Base-by-base conservation (phyloP, 805 yeast genomes). In the Candida cerambycidarum region DNA sequence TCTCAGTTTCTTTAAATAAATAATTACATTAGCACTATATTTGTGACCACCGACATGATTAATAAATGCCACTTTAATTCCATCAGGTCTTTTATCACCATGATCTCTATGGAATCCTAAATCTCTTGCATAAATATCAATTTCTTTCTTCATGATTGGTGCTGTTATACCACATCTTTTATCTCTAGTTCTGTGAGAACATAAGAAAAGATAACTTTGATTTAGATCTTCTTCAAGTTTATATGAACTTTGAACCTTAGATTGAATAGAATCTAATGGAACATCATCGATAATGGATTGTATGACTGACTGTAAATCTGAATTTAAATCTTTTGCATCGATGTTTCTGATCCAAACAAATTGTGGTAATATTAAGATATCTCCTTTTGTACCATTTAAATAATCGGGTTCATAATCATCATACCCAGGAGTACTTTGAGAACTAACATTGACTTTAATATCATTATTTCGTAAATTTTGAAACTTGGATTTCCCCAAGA, bases 21-120 rank as follows among this genome's bases (percentile, higher is more conserved):
- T 78, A 39, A 89, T 73, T 3, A 88, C 85, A 60, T 92, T 92
- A 2, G 97, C 97, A 1, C 93, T 89, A 63, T 72, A 93, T 62
- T 93, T 93, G 65, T 92, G 99, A 4, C 98, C 98, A 5, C 99
- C 99, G 19, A 92, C 85, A 61, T 92, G 99, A 56, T 87, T 89
- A 23, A 85, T 76, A 53, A 61, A 89, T 1, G 76, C 69, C 2
- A 89, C 88, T 5, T 69, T 67, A 1, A 84, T 87, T 5, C 97
- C 98, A 24, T 74, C 82, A 0, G 86, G 80, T 42, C 89, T 74
- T 38, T 71, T 74, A 60, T 90, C 97, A 10, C 85, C 83, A 23
- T 67, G 60, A 61, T 92, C 97, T 55, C 98, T 74, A 52, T 79
- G 78, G 13, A 86, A 66, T 3, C 82, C 95, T 27, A 76, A 68